Evolutionary conservation across 768 basidiomycete genomes (phyloP), one percentile per base, ranked within the genome.

Genomic region (Chlorophyllum brunneum): DNA sequence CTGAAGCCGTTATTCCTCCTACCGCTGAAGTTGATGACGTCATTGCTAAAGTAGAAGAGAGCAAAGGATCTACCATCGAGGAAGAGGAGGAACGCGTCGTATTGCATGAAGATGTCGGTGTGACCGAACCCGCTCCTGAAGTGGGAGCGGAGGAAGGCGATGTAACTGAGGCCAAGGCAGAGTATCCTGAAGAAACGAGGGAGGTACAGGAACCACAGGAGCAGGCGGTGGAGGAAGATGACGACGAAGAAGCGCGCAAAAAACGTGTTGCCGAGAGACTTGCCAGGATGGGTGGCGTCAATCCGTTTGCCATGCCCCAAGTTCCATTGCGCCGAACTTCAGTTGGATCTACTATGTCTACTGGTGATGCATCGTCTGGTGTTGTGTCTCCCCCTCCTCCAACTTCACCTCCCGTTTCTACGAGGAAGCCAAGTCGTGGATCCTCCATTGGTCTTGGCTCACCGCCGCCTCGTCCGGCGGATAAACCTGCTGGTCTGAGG

Each of bases 231-330:
- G 50, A 56, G 33, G 55, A 44, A 24, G 37, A 53, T 7, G 77
- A 79, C 37, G 80, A 79, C 15, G 82, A 82, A 55, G 78, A 70
- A 55, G 68, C 74, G 2, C 76, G 80, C 30, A 74, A 76, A 36
- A 76, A 74, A 55, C 80, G 79, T 45, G 77, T 88, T 18, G 79
- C 84, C 20, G 84, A 81, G 77, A 79, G 57, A 68, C 76, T 69
- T 72, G 81, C 82, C 5, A 79, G 81, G 65, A 82, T 81, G 70
- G 87, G 85, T 13, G 87, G 79, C n/a, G 69, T 85, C 58, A 85
- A 84, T 58, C 80, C 84, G 2, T 75, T 84, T 48, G 67, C 72
- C 6, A 66, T 70, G 11, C 71, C 62, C n/a, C n/a, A n/a, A n/a
- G n/a, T n/a, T 24, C 44, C 56, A 18, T 20, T 42, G 13, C 62